Percentiles rank a stretch among this genome's conserved stretches.
phyloP scores from a whole-genome alignment of 1,139 yeast species.

The Debaryomycetaceae sp. region DNA sequence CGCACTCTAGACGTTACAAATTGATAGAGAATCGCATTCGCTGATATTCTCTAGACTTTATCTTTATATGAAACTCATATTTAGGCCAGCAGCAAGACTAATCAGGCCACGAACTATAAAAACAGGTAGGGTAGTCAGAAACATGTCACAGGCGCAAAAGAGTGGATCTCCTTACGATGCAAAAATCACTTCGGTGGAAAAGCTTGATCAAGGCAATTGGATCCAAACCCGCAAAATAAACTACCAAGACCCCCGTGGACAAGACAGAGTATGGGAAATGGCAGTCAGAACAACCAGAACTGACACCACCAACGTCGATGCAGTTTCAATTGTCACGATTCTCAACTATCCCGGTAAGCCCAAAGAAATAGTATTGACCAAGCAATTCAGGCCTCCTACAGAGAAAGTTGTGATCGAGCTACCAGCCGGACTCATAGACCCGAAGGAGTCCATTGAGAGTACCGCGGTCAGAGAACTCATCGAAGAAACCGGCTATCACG shows the following conservation, averaged over 20 bases:
- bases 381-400: slow-evolving; percentile 91
- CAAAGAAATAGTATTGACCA: slow-evolving; percentile 68
- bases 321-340: slow-evolving; percentile 83
- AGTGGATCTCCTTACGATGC: slow-evolving; percentile 38
- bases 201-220: slow-evolving; percentile 38
- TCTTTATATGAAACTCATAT: neutral
- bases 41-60: too few species aligned
- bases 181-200: slow-evolving; percentile 29
- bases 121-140: neutral
- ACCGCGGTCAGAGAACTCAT: slow-evolving; percentile 85
- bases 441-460: slow-evolving; percentile 68
- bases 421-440: slow-evolving; percentile 94
- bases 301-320: slow-evolving; percentile 66
- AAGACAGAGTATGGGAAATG: slow-evolving; percentile 79
- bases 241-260: slow-evolving; percentile 69
- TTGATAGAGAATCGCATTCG: too few species aligned
- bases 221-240: slow-evolving; percentile 54
- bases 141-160: slow-evolving; percentile 4
- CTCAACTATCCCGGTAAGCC: slow-evolving; percentile 43
- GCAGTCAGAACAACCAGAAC: slow-evolving; percentile 82
- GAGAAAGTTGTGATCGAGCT: slow-evolving; percentile 84
- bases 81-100: neutral
- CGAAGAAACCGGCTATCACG: slow-evolving; percentile 91
- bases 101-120: neutral
- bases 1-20: too few species aligned